Evolutionary conservation across 2,329 filamentous ascomycete species (phyloP).

Genomic region (Colletotrichum scovillei): DNA sequence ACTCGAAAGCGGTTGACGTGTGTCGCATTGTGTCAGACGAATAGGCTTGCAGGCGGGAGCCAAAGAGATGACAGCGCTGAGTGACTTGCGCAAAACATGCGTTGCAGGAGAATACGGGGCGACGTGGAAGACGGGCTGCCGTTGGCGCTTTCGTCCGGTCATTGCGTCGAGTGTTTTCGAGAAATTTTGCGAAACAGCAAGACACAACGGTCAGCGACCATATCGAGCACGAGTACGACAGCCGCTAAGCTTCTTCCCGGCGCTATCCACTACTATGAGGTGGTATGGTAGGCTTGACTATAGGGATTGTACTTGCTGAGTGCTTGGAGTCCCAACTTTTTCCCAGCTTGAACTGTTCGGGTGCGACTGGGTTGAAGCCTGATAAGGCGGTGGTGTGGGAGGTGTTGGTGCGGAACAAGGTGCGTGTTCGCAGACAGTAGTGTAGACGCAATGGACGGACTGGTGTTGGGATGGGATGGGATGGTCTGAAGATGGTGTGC

Average conservation of each 20-base stretch:
- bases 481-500: conserved; percentile 28
- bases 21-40: conserved; percentile 13
- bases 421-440: conserved; percentile 19
- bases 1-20: conserved; percentile 7
- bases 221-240: conserved; percentile 9
- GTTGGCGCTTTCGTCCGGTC: conserved; percentile 22
- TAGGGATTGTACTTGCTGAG: neutral
- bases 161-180: neutral
- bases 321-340: neutral
- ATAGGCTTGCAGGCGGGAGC: neutral
- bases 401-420: conserved; percentile 21
- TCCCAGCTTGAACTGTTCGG: conserved; percentile 9
- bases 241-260: neutral
- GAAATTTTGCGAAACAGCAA: conserved; percentile 23
- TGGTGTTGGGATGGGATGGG: conserved; percentile 8
- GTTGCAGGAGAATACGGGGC: conserved; percentile 18
- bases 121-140: neutral
- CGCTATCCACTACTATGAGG: neutral
- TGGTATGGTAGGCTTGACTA: neutral
- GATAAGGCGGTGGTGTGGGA: conserved; percentile 6
- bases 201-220: neutral
- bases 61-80: conserved; percentile 14
- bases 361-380: conserved; percentile 14
- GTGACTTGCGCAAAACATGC: conserved; percentile 22
- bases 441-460: neutral